Conservation (phyloP, 2,329 filamentous ascomycete species). For the Penicillium janthinellum region DNA sequence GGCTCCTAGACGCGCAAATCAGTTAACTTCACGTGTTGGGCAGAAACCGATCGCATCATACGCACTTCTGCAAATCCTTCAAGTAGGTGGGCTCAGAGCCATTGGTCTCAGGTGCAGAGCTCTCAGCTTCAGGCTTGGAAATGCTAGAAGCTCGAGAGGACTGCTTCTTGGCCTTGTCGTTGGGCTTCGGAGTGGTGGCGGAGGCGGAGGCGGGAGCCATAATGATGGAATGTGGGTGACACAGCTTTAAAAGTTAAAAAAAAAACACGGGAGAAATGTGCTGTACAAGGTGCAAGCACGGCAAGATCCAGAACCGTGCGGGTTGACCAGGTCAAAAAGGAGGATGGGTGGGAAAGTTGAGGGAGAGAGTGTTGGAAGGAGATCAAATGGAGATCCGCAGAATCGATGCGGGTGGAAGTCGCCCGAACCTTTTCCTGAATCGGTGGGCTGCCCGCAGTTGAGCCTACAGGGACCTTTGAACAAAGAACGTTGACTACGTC, state of each 20-base stretch:
- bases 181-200: conserved; percentile 59
- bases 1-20: conserved; percentile 61
- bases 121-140: conserved; percentile 32
- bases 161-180: conserved; percentile 66
- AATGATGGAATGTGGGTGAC: conserved; percentile 41
- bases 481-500: not conserved
- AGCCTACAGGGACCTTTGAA: not conserved
- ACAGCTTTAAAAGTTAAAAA: conserved; percentile 22
- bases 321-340: conserved; percentile 11
- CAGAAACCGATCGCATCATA: conserved; percentile 9
- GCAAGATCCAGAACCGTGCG: conserved; percentile 7
- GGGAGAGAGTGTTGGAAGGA: conserved; percentile 3
- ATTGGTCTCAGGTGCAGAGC: conserved; percentile 53
- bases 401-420: conserved; percentile 39
- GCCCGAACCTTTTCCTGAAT: conserved; percentile 31
- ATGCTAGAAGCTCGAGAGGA: conserved; percentile 45
- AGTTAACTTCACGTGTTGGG: conserved; percentile 16
- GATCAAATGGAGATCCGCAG: conserved; percentile 14
- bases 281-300: conserved; percentile 15
- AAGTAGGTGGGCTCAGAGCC: conserved; percentile 75
- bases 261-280: conserved; percentile 2
- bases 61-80: conserved; percentile 87
- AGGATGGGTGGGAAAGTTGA: conserved; percentile 17
- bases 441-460: conserved; percentile 25
- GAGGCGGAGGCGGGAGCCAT: conserved; percentile 64